Conservation (phyloP, 805 yeast species). For the Ogataea corticis region DNA sequence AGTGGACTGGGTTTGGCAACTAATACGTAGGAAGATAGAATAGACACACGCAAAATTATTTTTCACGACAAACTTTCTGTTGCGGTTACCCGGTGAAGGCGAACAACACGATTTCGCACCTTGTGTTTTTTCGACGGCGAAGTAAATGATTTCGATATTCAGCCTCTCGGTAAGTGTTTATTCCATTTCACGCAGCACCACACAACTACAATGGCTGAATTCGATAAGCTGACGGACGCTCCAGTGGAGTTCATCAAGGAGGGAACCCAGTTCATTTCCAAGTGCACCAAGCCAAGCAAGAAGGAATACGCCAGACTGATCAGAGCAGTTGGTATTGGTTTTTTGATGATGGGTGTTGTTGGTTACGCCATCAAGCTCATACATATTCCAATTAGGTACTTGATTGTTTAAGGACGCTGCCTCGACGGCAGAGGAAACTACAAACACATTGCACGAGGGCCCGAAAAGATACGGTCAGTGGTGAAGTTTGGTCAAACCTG, state of each 20-base stretch:
- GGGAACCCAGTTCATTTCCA: conserved; percentile 82
- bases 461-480: not conserved
- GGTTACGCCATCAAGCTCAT: conserved; percentile 93
- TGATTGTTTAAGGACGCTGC: conserved; percentile 64
- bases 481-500: not conserved
- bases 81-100: conserved; percentile 1
- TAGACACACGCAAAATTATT: conserved; percentile 3
- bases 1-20: conserved; percentile 35
- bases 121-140: conserved; percentile 4
- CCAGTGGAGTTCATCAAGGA: conserved; percentile 92
- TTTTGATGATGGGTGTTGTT: conserved; percentile 95
- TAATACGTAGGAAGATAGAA: conserved; percentile 7
- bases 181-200: no score
- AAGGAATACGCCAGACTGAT: conserved; percentile 88
- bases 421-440: not conserved
- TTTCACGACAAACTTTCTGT: not conserved
- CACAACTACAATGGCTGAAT: conserved; percentile 33
- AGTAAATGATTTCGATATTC: not conserved
- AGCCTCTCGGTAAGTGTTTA: no score
- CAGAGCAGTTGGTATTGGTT: conserved; percentile 96
- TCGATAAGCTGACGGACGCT: conserved; percentile 78
- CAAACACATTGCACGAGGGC: not conserved
- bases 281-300: conserved; percentile 90
- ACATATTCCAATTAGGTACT: conserved; percentile 94
- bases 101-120: conserved; percentile 4